These are phyloP conservation scores for Jatropha multifida DNA, from an alignment of 441 rosid genomes.

Conservation along the genomic window DNA sequence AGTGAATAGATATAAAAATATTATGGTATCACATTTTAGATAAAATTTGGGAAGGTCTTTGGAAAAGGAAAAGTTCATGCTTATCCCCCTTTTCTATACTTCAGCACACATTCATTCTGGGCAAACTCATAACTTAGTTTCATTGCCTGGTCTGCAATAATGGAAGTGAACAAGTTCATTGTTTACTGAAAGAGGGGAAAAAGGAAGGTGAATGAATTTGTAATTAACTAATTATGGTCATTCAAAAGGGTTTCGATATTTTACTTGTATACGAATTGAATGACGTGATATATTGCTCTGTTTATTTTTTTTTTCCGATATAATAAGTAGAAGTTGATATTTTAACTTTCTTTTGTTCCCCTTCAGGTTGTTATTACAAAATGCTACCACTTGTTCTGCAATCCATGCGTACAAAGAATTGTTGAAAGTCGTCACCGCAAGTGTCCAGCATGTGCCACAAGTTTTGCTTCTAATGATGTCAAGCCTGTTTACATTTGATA, in stretches of 20 bases:
- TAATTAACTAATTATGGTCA: not conserved
- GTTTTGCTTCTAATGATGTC: constrained; percentile 85
- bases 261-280: not conserved
- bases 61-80: no score
- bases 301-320: not conserved
- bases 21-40: no score
- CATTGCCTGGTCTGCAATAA: no score
- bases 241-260: not conserved
- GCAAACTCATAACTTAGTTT: not conserved
- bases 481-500: constrained; percentile 80
- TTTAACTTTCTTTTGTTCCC: constrained; percentile 8
- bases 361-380: constrained; percentile 92
- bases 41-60: no score
- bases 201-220: not conserved
- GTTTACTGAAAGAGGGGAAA: no score
- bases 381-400: constrained; percentile 96
- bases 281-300: not conserved
- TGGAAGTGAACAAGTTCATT: not conserved
- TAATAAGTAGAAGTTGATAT: constrained; percentile 1
- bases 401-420: constrained; percentile 74
- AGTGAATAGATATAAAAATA: no score
- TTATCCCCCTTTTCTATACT: no score
- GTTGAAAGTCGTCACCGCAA: constrained; percentile 79
- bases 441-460: constrained; percentile 81
- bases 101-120: not conserved